A percentile compares a stretch with the other conserved stretches of the same genome.
Evolutionary conservation across 1,284 basidiomycete species (phyloP).

Genomic region (Coniferiporia weirii): DNA sequence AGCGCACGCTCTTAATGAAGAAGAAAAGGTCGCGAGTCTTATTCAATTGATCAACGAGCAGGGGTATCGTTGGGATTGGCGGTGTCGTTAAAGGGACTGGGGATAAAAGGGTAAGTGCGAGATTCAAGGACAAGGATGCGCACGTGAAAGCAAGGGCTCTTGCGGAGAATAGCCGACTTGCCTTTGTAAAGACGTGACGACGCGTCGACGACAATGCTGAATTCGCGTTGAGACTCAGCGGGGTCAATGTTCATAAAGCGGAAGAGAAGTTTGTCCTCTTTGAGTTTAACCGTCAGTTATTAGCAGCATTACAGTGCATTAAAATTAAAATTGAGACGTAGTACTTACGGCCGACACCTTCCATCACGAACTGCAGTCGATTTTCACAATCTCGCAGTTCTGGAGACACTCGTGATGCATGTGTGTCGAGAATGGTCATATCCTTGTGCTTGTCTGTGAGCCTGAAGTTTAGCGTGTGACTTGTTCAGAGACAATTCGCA

Average conservation of each 20-base stretch:
- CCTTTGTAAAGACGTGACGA: conserved; percentile 60
- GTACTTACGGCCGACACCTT: conserved; percentile 59
- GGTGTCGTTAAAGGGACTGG: conserved; percentile 68
- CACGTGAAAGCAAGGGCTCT: too few relatives aligned
- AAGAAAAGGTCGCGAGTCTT: conserved; percentile 53
- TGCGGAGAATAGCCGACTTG: conserved; percentile 30
- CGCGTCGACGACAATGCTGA: conserved; percentile 73
- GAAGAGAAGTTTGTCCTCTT: conserved; percentile 63
- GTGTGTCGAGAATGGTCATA: conserved; percentile 49
- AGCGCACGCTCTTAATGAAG: conserved; percentile 56
- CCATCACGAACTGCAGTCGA: conserved; percentile 58
- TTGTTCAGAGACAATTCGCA: background rate
- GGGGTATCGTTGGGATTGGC: conserved; percentile 52
- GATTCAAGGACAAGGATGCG: background rate
- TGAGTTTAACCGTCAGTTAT: conserved; percentile 5
- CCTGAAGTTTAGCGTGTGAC: background rate
- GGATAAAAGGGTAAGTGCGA: background rate
- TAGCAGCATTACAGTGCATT: background rate
- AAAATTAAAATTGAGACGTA: conserved; percentile 1
- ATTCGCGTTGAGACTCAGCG: conserved; percentile 54
- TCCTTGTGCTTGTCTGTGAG: conserved; percentile 64
- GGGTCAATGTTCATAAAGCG: conserved; percentile 67
- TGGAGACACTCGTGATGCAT: conserved; percentile 49
- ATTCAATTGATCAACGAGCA: conserved; percentile 61
- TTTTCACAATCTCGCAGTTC: conserved; percentile 59